Evolutionary conservation across 176 grass and related monocot species (phyloP).

Genomic region (Oryza australiensis): DNA sequence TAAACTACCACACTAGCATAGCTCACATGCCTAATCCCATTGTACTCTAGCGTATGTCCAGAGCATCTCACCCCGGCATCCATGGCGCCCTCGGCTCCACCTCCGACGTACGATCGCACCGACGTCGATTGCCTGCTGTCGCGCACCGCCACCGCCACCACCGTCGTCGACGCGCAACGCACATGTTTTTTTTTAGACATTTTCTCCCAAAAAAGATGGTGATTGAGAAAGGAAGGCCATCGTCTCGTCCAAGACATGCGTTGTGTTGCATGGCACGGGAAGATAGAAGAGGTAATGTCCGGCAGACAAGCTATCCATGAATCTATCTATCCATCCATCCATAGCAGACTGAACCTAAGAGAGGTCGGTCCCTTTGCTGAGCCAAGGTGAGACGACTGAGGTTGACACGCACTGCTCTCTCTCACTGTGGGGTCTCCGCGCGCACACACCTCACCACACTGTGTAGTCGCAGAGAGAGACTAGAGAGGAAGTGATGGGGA

Average conservation of each 20-base stretch:
- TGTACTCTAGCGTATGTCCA: conserved; percentile 42
- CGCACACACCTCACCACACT: background rate
- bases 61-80: conserved; percentile 41
- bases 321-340: background rate
- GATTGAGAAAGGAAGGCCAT: background rate
- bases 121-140: conserved; percentile 9
- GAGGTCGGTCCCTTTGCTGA: background rate
- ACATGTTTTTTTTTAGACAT: background rate
- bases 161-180: background rate
- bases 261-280: too few relatives aligned
- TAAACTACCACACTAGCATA: conserved; percentile 17
- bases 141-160: background rate
- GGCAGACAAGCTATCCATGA: background rate
- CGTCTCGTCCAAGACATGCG: too few relatives aligned
- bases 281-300: conserved; percentile 14
- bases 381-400: conserved; percentile 8
- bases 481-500: background rate
- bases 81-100: conserved; percentile 33
- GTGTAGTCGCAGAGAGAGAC: conserved; percentile 14
- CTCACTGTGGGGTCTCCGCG: conserved; percentile 19
- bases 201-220: background rate
- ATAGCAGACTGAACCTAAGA: conserved; percentile 17
- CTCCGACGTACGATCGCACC: conserved; percentile 21
- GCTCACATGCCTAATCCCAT: background rate
- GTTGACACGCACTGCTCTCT: conserved; percentile 32